Evolutionary conservation across 225 moss, liverwort and hornwort genomes (phyloP).

Genomic region (Sphagnum tenellum): DNA sequence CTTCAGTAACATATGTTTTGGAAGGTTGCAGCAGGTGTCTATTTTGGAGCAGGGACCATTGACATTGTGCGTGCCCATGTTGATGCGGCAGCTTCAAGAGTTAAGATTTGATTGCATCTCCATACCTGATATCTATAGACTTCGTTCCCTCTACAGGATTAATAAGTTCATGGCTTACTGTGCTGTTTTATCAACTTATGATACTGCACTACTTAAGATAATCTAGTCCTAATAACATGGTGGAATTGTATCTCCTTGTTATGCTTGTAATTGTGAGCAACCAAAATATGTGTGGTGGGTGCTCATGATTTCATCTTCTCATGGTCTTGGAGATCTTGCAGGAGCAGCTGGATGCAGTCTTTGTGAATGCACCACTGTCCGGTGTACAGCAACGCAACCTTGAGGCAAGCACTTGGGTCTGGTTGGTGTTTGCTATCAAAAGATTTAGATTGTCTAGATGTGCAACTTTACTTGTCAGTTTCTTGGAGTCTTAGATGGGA

Average conservation of each 20-base stretch:
- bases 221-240: no score
- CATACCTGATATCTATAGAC: neutral
- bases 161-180: no score
- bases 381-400: conserved; percentile 84
- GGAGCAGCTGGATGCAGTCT: conserved; percentile 67
- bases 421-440: no score
- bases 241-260: no score
- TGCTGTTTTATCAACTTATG: no score
- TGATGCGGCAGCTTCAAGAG: conserved; percentile 45
- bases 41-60: conserved; percentile 86
- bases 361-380: conserved; percentile 71
- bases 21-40: conserved; percentile 32
- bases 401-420: conserved; percentile 36
- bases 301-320: no score
- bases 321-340: conserved; percentile 4
- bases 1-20: neutral
- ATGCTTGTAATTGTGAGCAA: no score
- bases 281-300: no score
- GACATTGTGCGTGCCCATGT: conserved; percentile 69
- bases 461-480: no score
- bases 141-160: neutral
- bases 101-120: neutral
- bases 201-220: no score
- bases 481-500: no score
- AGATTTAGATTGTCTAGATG: no score